phyloP scores from a whole-genome alignment of 345 rosid genomes.

The Acer yangbiense region DNA sequence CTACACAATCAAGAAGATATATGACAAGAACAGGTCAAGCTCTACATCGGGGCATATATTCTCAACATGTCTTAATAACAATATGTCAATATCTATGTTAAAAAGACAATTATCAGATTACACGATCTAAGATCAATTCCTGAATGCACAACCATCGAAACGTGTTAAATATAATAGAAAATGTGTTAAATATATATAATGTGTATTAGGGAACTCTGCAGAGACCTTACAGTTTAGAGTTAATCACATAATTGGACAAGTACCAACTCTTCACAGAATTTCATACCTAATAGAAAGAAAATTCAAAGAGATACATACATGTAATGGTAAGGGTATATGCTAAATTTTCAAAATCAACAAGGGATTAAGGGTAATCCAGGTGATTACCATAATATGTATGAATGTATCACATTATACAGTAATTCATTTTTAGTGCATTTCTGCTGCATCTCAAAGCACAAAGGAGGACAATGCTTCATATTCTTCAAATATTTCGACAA shows the following conservation, averaged over 20 bases:
- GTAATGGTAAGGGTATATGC: slow-evolving; percentile 5
- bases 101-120: not conserved
- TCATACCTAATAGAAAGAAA: not conserved
- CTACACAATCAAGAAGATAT: slow-evolving; percentile 5
- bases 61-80: not conserved
- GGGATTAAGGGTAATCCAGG: slow-evolving; percentile 14
- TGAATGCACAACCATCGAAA: not conserved
- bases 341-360: not conserved
- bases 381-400: not conserved
- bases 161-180: not conserved
- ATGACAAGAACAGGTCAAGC: not conserved
- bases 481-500: slow-evolving; percentile 35
- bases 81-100: not conserved
- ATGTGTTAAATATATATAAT: not conserved
- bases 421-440: slow-evolving; percentile 5
- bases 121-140: not conserved
- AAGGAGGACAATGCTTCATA: slow-evolving; percentile 21
- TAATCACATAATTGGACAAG: not conserved
- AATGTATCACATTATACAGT: not conserved
- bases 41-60: not conserved
- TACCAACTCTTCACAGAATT: slow-evolving; percentile 13
- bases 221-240: not conserved
- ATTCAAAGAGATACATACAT: not conserved
- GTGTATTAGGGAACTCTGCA: not conserved
- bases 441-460: slow-evolving; percentile 20